Evolutionary conservation across 441 rosid species (phyloP), one percentile per base, ranked within the genome.

Genomic region (Omphalea diandra): DNA sequence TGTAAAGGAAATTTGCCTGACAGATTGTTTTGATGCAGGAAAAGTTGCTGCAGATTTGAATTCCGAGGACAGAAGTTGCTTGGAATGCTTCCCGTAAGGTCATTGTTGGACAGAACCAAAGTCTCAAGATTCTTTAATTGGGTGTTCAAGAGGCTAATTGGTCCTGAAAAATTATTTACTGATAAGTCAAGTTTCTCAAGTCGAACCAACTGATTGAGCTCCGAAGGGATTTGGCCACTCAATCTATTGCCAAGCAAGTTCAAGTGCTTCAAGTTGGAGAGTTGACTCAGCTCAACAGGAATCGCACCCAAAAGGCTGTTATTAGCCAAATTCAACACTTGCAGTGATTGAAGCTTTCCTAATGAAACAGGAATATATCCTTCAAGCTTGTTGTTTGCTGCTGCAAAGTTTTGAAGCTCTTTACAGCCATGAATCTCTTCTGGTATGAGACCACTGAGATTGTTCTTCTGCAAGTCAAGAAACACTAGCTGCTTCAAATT

Each of bases 111-210:
- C 63, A 94, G 81, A 80, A 82, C 82, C 76, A 90, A 75, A 60
- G 64, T 50, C 46, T 65, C 29, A 33, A 94, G 90, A 52, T 83
- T 85, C 79, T 47, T 80, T 79, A 90, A 38, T 29, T 70, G 79
- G 76, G 76, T 60, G 76, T 58, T 75, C n/a, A 72, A 74, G 59
- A 88, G 80, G 59, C 63, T 76, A 41, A 91, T 72, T 24, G 73
- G 75, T 65, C 97, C 97, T 8, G 89, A 86, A 72, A 91, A 83
- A 75, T 85, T 79, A 78, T 91, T 94, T 14, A 36, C 46, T 3
- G 98, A 90, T 65, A 94, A 75, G 81, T 90, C 97, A 24, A 94
- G 87, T 40, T 40, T 62, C 70, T 79, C 69, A 9, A 94, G 95
- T 76, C 80, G 84, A 66, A n/a, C 56, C 78, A 91, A 74, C 66